A percentile compares a stretch with the other conserved stretches of the same genome.
Conservation (phyloP, 768 basidiomycete genomes). For the Boletus rubroflammeus region DNA sequence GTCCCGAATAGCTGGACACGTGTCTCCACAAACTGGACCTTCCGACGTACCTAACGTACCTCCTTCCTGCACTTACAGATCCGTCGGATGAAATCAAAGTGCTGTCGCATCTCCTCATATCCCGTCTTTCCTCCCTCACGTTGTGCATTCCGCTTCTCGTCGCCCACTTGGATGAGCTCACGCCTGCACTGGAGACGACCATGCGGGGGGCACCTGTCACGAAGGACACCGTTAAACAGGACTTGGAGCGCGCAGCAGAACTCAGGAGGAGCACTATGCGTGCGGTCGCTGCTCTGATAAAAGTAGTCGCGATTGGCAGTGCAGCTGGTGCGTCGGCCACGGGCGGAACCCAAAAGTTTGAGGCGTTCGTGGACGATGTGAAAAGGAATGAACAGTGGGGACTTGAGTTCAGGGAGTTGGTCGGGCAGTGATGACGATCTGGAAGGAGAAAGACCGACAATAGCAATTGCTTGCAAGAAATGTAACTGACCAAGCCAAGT, state of each 20-base stretch:
- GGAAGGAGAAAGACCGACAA: background rate
- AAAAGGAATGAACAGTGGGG: conserved; percentile 67
- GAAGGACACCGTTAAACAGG: conserved; percentile 96
- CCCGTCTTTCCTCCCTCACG: conserved; percentile 81
- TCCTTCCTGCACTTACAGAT: conserved; percentile 81
- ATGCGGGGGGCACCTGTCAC: conserved; percentile 87
- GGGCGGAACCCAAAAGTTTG: conserved; percentile 52
- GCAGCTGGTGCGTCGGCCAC: conserved; percentile 37
- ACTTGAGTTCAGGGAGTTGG: conserved; percentile 48
- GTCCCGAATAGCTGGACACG: conserved; percentile 68
- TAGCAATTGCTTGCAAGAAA: background rate
- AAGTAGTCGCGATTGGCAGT: conserved; percentile 57
- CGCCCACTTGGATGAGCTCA: conserved; percentile 82
- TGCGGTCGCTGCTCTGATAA: conserved; percentile 83
- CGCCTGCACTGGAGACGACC: conserved; percentile 78
- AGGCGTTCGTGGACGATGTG: conserved; percentile 71
- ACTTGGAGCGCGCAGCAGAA: conserved; percentile 83
- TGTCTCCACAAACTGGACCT: conserved; percentile 87
- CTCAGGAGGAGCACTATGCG: conserved; percentile 87
- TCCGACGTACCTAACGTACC: conserved; percentile 75
- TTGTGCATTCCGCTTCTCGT: conserved; percentile 26
- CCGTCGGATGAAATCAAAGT: conserved; percentile 97
- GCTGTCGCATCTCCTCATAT: conserved; percentile 91
- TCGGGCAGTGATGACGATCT: conserved; percentile 23
- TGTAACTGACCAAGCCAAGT: background rate